These are phyloP conservation scores for Hordeum pubiflorum DNA, from an alignment of 202 grass and related monocot genomes.

Conservation along the genomic window DNA sequence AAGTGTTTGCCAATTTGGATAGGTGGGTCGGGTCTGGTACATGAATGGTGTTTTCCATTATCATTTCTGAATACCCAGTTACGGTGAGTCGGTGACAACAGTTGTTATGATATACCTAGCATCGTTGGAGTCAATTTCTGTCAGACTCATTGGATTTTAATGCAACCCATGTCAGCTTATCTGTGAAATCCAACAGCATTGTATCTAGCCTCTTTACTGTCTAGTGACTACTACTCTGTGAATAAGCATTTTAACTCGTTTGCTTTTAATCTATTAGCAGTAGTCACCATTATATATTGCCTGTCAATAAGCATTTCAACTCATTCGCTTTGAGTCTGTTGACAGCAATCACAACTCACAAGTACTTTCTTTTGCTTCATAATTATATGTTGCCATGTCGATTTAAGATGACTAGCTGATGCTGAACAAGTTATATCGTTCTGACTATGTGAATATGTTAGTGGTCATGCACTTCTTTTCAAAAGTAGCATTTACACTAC, in stretches of 20 bases:
- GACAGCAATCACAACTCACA: neutral
- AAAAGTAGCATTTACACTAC: neutral
- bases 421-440: neutral
- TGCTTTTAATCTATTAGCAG: neutral
- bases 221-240: neutral
- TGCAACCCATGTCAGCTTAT: too few relatives aligned
- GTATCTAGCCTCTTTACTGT: neutral
- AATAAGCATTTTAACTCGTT: neutral
- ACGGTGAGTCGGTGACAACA: neutral
- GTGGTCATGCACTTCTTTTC: neutral
- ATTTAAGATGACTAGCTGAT: neutral
- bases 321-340: neutral
- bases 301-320: neutral
- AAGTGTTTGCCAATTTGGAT: neutral
- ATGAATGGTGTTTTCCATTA: neutral
- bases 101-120: neutral
- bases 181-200: neutral
- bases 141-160: neutral
- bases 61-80: neutral
- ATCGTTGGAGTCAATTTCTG: neutral
- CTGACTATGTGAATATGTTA: neutral
- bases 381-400: neutral
- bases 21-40: neutral
- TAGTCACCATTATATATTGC: neutral
- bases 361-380: neutral